Conservation (phyloP, 2,329 filamentous ascomycete genomes). For the Hyphodiscus sp. region DNA sequence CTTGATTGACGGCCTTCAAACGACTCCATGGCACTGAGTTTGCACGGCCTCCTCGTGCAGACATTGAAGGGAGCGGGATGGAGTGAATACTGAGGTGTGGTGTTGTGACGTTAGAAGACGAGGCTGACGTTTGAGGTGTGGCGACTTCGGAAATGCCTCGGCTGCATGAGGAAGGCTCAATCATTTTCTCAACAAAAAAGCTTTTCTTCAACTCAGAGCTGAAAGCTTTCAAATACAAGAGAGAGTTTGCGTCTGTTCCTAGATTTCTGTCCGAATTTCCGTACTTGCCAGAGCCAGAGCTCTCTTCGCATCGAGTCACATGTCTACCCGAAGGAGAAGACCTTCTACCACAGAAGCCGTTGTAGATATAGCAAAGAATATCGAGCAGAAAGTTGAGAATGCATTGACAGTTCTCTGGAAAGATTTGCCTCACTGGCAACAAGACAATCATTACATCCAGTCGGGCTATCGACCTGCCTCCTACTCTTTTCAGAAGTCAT, state of each 20-base stretch:
- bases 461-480: conserved; percentile 59
- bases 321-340: conserved; percentile 25
- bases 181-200: too few species aligned
- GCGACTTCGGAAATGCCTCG: too few species aligned
- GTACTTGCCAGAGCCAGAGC: background rate
- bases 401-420: conserved; percentile 41
- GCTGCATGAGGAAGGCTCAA: too few species aligned
- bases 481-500: conserved; percentile 52
- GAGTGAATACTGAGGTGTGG: background rate
- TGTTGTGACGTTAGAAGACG: conserved; percentile 1
- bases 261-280: background rate
- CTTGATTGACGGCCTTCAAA: conserved; percentile 66
- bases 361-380: conserved; percentile 15
- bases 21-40: conserved; percentile 58
- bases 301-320: conserved; percentile 1
- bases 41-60: conserved; percentile 29
- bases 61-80: conserved; percentile 17
- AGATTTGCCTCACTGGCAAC: conserved; percentile 46
- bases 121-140: background rate
- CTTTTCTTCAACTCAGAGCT: too few species aligned
- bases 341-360: conserved; percentile 20
- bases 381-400: conserved; percentile 32
- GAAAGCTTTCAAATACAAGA: background rate
- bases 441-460: conserved; percentile 64
- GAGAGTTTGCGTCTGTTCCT: background rate